Conservation (phyloP, 2,329 filamentous ascomycete species). For the Arthroderma sp. region DNA sequence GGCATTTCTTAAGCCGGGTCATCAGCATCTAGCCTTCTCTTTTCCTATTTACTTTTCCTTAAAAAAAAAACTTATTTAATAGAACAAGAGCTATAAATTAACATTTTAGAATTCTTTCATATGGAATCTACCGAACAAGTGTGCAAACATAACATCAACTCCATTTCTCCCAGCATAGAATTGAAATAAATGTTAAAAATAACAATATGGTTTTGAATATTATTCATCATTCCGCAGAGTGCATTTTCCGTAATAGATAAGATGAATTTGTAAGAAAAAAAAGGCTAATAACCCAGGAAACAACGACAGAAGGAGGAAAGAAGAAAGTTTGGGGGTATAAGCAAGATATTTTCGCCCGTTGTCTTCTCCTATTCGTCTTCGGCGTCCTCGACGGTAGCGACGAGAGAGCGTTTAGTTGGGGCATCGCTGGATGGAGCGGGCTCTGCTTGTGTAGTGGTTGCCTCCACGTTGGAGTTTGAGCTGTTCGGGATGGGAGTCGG, state of each 20-base stretch:
- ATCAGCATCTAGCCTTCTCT: no score
- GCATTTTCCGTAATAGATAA: constrained; percentile 2
- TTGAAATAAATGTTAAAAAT: no score
- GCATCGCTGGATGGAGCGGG: constrained; percentile 22
- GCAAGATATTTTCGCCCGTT: neutral
- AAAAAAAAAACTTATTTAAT: no score
- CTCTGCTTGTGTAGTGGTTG: constrained; percentile 21
- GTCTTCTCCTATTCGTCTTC: constrained; percentile 21
- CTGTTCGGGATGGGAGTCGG: neutral
- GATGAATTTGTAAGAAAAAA: neutral
- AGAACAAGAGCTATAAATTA: no score
- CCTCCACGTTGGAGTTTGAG: neutral
- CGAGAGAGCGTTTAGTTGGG: constrained; percentile 26
- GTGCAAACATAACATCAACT: no score
- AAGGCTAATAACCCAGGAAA: neutral
- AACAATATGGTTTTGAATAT: no score
- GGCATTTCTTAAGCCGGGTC: no score
- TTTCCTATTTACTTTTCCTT: no score
- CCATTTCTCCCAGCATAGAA: no score
- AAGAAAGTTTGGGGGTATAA: neutral
- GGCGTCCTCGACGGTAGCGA: constrained; percentile 35
- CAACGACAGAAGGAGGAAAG: neutral
- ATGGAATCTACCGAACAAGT: no score
- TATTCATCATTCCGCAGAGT: no score
- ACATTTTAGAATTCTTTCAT: no score